Evolutionary conservation across 2,329 filamentous ascomycete species (phyloP).

Genomic region (Fusarium sp.): DNA sequence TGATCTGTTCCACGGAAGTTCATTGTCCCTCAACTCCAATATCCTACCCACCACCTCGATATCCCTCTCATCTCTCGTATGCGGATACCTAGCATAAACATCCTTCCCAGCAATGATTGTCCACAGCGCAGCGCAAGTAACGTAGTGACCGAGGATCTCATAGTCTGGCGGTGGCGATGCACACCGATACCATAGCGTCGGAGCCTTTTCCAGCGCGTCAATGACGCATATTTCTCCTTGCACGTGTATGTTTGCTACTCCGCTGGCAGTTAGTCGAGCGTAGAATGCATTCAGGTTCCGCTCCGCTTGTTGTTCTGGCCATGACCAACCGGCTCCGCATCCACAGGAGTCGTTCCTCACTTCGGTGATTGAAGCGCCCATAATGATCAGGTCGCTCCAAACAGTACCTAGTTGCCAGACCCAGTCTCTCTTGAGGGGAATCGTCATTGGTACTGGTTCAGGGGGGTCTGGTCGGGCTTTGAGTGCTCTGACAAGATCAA

Average conservation of each 20-base stretch:
- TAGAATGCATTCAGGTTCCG: conserved; percentile 4
- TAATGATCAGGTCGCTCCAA: background rate
- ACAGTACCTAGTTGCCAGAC: background rate
- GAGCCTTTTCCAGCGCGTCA: background rate
- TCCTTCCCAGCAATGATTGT: background rate
- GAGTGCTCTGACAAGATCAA: background rate
- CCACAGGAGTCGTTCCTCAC: conserved; percentile 1
- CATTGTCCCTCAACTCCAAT: background rate
- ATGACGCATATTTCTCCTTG: background rate
- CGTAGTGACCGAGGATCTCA: background rate
- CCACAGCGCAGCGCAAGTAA: background rate
- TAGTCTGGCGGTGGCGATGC: background rate
- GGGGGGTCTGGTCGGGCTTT: background rate
- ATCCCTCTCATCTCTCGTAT: conserved; percentile 1
- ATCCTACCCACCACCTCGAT: background rate
- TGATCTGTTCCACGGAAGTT: conserved; percentile 7
- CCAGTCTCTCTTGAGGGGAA: background rate
- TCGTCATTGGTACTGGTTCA: background rate
- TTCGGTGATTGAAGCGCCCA: background rate
- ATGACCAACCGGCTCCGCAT: conserved; percentile 13
- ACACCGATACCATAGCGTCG: background rate
- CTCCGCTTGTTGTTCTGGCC: conserved; percentile 5
- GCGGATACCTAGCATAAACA: background rate
- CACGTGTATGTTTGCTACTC: background rate
- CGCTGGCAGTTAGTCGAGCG: background rate